Conservation (phyloP, 345 rosid species). For the Litchi chinensis region DNA sequence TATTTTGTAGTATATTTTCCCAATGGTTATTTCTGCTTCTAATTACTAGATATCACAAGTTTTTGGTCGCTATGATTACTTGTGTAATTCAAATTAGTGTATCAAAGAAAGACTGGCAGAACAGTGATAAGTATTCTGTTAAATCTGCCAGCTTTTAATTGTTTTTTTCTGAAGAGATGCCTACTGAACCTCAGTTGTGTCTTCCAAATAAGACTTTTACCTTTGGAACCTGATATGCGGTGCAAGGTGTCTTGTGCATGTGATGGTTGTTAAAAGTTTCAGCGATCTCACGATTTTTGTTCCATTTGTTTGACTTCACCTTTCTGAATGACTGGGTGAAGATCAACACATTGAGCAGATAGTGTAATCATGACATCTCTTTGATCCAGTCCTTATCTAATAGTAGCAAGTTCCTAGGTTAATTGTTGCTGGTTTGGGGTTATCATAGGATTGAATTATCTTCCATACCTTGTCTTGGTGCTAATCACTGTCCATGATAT, state of each 20-base stretch:
- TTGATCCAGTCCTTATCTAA: neutral
- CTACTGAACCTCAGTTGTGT: too few species aligned
- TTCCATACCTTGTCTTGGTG: neutral
- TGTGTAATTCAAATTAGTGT: neutral
- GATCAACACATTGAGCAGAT: neutral
- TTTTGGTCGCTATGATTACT: neutral
- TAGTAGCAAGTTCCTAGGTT: neutral
- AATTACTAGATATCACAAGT: neutral
- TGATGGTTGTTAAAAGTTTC: neutral
- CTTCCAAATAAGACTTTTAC: too few species aligned
- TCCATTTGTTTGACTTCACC: neutral
- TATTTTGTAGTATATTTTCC: neutral
- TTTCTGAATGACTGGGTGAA: neutral
- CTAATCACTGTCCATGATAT: neutral
- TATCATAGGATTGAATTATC: neutral
- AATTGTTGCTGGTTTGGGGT: neutral
- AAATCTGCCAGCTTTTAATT: too few species aligned
- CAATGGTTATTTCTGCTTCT: slow-evolving; percentile 5
- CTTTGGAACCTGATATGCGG: neutral
- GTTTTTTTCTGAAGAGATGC: too few species aligned
- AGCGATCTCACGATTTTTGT: neutral
- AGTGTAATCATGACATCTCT: too few species aligned
- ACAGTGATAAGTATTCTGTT: too few species aligned
- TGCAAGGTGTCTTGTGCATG: neutral
- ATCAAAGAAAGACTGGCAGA: neutral